phyloP scores from a whole-genome alignment of 176 grass and related monocot genomes.

The Hordeum vulgare region MorexV3_pseudomolecules_assembly NC_058524.1:113904708-113905207 shows the following conservation, averaged over 20 bases:
- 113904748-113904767: constrained; percentile 65
- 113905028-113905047: constrained; percentile 16
- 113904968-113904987: constrained; percentile 19
- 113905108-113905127: constrained; percentile 1
- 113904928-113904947: constrained; percentile 3
- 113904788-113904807: constrained; percentile 39
- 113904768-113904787: constrained; percentile 72
- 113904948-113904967: not conserved
- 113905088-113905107: constrained; percentile 30
- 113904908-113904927: constrained; percentile 4
- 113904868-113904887: constrained; percentile 2
- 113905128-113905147: not conserved
- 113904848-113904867: constrained; percentile 5
- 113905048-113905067: not conserved
- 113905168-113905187: not conserved
- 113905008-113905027: not conserved
- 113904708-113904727: not conserved
- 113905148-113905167: not conserved
- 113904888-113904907: not conserved
- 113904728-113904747: constrained; percentile 61
- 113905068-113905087: not conserved
- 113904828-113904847: not conserved
- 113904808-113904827: not conserved
- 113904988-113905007: not conserved
- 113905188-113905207: not conserved